These are phyloP conservation scores for Blastomyces silverae DNA, from an alignment of 2,329 filamentous ascomycete species.

Conservation along the genomic window DNA sequence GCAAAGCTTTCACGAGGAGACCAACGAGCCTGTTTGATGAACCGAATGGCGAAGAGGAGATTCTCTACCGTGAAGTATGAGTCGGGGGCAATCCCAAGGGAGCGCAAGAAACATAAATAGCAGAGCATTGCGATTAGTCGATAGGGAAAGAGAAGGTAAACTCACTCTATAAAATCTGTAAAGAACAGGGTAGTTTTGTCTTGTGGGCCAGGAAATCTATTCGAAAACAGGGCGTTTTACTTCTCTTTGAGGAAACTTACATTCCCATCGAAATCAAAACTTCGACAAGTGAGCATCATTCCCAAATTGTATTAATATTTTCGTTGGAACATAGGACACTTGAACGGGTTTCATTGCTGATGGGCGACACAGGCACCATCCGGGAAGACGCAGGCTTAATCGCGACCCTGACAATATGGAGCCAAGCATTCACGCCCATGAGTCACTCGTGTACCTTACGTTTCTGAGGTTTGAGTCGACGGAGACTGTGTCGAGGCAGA, in stretches of 20 bases:
- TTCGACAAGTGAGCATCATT: neutral
- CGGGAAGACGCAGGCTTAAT: neutral
- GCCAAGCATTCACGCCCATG: neutral
- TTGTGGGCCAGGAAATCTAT: neutral
- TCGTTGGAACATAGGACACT: neutral
- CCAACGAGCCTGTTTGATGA: neutral
- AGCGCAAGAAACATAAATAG: neutral
- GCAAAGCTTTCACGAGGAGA: neutral
- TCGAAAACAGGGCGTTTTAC: neutral
- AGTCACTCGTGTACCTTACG: neutral
- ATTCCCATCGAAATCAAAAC: neutral
- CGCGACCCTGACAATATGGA: neutral
- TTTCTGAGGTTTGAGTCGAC: neutral
- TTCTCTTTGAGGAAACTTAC: neutral
- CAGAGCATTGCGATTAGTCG: neutral
- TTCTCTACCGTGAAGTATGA: neutral
- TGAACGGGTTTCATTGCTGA: neutral
- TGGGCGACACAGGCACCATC: neutral
- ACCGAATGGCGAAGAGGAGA: neutral
- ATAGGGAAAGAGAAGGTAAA: neutral
- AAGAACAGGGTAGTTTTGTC: neutral
- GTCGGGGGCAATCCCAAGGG: neutral
- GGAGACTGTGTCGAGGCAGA: too few species aligned
- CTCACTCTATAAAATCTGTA: too few species aligned
- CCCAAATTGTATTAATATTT: neutral